Conservation (phyloP, 805 yeast genomes). For the Lipomyces sp. region DNA sequence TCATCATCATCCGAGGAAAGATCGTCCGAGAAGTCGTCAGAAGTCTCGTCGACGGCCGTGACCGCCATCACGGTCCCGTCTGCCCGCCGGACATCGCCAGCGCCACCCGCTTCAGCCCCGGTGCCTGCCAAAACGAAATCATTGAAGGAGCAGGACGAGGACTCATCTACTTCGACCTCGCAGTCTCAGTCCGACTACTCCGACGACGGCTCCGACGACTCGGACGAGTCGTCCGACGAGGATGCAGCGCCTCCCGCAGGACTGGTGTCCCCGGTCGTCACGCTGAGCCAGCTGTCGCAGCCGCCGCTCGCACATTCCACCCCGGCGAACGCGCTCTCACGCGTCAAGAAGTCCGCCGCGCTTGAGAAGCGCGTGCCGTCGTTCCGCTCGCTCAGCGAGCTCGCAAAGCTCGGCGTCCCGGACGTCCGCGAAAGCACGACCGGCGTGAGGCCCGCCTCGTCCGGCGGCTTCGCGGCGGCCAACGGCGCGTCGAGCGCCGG, state of each 20-base stretch:
- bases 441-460: constrained; percentile 7
- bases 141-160: too few species aligned
- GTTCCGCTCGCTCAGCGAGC: constrained; percentile 20
- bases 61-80: too few species aligned
- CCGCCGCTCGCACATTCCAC: too few species aligned
- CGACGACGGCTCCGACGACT: not conserved
- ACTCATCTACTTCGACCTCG: too few species aligned
- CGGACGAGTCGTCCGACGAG: not conserved
- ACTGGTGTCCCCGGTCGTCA: too few species aligned
- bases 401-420: constrained; percentile 24
- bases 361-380: constrained; percentile 23
- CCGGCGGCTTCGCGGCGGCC: not conserved
- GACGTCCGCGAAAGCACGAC: constrained; percentile 25
- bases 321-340: not conserved
- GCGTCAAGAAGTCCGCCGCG: constrained; percentile 1
- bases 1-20: too few species aligned
- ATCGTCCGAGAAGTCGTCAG: too few species aligned
- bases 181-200: too few species aligned
- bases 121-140: too few species aligned
- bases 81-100: not conserved
- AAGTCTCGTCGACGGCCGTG: too few species aligned
- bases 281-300: too few species aligned
- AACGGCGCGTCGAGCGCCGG: not conserved
- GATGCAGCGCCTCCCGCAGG: too few species aligned
- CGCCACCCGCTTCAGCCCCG: not conserved